These are phyloP conservation scores for Leishmania tarentolae DNA, from an alignment of 208 protist species.

Conservation along the genomic window DNA sequence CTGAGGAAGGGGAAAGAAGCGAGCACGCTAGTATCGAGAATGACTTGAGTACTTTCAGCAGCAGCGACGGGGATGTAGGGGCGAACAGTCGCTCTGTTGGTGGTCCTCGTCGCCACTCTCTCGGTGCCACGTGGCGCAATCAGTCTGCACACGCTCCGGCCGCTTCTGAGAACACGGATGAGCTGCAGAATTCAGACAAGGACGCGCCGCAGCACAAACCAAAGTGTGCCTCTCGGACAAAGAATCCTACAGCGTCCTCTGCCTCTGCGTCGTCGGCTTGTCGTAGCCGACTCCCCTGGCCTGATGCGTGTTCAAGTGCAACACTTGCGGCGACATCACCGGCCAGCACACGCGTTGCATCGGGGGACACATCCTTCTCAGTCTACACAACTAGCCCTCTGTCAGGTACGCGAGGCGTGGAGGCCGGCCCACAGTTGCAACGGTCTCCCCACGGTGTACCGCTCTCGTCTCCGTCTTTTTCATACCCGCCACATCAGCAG, in stretches of 20 bases:
- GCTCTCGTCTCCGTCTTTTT: background rate
- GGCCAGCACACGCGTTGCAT: background rate
- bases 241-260: background rate
- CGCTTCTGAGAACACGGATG: background rate
- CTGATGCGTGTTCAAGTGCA: background rate
- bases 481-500: background rate
- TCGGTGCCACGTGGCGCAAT: conserved; percentile 3
- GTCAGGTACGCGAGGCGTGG: background rate
- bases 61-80: background rate
- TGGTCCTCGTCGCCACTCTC: background rate
- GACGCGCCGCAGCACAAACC: background rate
- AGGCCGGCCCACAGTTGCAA: background rate
- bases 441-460: background rate
- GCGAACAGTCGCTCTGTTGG: background rate
- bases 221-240: background rate
- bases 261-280: background rate
- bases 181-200: background rate
- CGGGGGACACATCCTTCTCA: conserved; percentile 4
- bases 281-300: background rate
- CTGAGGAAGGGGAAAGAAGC: background rate
- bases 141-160: background rate
- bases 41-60: conserved; percentile 4
- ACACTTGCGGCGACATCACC: background rate
- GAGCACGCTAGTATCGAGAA: background rate
- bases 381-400: background rate